phyloP scores from a whole-genome alignment of 129 eudicot genomes.

The Sambucus nigra region DNA sequence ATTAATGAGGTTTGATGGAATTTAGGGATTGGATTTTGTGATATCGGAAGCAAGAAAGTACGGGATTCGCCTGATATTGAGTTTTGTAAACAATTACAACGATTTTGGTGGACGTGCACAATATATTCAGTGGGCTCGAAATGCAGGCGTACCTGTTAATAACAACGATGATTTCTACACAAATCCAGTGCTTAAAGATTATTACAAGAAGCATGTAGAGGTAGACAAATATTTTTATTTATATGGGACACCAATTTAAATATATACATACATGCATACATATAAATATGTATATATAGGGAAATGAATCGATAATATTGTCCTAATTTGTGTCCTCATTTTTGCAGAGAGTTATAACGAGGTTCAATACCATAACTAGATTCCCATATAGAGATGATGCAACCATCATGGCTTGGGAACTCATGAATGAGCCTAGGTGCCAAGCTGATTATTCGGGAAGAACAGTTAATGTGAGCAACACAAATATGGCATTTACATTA shows the following conservation, averaged over 20 bases:
- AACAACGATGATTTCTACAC: constrained; percentile 25
- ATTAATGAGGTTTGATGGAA: neutral
- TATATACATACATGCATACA: neutral
- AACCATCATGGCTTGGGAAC: constrained; percentile 81
- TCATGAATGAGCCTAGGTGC: constrained; percentile 77
- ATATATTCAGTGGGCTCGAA: constrained; percentile 26
- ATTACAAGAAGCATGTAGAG: constrained; percentile 15
- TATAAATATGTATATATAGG: too few species aligned
- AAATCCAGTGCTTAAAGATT: constrained; percentile 10
- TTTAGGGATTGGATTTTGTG: constrained; percentile 24
- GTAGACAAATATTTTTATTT: neutral
- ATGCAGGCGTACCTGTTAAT: constrained; percentile 11
- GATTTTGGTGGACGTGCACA: constrained; percentile 22
- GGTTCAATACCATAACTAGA: constrained; percentile 49
- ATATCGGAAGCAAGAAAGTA: constrained; percentile 21
- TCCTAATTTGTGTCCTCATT: neutral
- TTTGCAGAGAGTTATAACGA: constrained; percentile 46
- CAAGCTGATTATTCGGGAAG: constrained; percentile 51
- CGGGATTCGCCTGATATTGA: constrained; percentile 14
- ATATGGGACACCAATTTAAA: too few species aligned
- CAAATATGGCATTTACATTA: neutral
- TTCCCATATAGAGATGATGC: constrained; percentile 48
- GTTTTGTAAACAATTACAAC: constrained; percentile 26
- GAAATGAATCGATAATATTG: neutral
- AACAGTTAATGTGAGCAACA: constrained; percentile 48